Conservation (phyloP, 2,329 filamentous ascomycete genomes). For the Fusarium verticillioides region DNA sequence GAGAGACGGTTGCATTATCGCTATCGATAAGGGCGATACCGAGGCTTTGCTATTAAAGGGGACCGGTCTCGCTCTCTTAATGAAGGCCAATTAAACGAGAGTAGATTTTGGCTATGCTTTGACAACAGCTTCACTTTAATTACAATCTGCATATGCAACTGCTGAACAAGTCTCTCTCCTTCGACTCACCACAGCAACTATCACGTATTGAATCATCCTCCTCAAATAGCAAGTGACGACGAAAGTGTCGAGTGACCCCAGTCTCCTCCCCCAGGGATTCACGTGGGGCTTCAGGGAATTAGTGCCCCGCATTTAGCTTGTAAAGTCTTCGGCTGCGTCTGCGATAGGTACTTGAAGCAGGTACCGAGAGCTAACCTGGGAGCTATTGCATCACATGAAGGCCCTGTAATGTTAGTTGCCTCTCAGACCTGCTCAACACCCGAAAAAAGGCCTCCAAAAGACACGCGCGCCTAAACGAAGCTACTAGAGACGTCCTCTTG, state of each 20-base stretch:
- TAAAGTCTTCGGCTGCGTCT: conserved; percentile 19
- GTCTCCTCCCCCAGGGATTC: conserved; percentile 17
- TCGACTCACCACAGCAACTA: not conserved
- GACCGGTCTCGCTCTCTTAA: conserved; percentile 7
- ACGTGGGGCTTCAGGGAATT: conserved; percentile 40
- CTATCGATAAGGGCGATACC: conserved; percentile 40
- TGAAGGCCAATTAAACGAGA: not conserved
- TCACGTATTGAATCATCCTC: not conserved
- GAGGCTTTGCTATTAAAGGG: conserved; percentile 36
- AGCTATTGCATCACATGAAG: conserved; percentile 48
- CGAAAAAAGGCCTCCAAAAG: conserved; percentile 31
- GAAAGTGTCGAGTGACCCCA: conserved; percentile 22
- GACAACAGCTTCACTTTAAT: not conserved
- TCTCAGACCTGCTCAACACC: conserved; percentile 18
- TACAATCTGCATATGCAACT: not conserved
- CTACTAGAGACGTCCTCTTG: conserved; percentile 26
- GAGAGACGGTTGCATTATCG: not conserved
- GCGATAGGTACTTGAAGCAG: conserved; percentile 29
- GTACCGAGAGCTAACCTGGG: conserved; percentile 34
- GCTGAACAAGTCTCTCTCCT: not conserved
- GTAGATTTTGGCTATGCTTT: not conserved
- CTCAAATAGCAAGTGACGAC: not conserved
- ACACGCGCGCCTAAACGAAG: conserved; percentile 5
- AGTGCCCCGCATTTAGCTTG: conserved; percentile 46
- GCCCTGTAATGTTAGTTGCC: conserved; percentile 20